phyloP scores from a whole-genome alignment of 2,329 filamentous ascomycete species.

The Parastagonospora nodorum region DNA sequence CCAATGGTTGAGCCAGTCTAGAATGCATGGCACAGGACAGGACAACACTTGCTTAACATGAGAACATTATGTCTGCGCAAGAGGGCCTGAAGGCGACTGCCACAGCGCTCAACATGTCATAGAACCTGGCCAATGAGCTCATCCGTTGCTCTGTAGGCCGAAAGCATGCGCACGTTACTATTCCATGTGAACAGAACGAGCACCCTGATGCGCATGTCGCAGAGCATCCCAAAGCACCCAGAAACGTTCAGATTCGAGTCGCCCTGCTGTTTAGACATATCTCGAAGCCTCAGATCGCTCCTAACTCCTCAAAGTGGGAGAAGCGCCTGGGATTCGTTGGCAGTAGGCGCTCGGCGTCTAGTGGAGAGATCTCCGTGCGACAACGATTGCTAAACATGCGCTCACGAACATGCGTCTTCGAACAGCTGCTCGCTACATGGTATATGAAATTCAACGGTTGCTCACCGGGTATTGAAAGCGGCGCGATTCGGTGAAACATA shows the following conservation, averaged over 20 bases:
- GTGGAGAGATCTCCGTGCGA: constrained; percentile 39
- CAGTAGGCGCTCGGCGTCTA: constrained; percentile 41
- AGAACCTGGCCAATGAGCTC: constrained; percentile 33
- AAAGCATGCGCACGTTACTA: constrained; percentile 21
- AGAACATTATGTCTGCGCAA: constrained; percentile 20
- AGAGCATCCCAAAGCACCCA: constrained; percentile 2
- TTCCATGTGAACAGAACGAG: constrained; percentile 31
- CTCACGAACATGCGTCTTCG: constrained; percentile 12
- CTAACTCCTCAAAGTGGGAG: constrained; percentile 20
- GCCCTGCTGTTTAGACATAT: constrained; percentile 21
- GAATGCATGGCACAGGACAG: constrained; percentile 34
- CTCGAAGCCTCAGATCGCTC: constrained; percentile 17
- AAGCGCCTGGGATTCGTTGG: constrained; percentile 42
- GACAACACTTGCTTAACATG: constrained; percentile 21
- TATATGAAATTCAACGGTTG: background rate
- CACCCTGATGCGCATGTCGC: constrained; percentile 32
- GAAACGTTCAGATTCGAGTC: constrained; percentile 11
- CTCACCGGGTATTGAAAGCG: background rate
- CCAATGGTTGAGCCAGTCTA: constrained; percentile 31
- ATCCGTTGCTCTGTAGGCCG: constrained; percentile 30
- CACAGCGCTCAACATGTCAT: constrained; percentile 27
- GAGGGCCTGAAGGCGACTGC: constrained; percentile 22
- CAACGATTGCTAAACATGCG: constrained; percentile 35
- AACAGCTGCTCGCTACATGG: background rate
- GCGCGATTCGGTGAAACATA: constrained; percentile 4